phyloP scores from a whole-genome alignment of 495 filamentous ascomycete genomes.

The Halenospora varia region DNA sequence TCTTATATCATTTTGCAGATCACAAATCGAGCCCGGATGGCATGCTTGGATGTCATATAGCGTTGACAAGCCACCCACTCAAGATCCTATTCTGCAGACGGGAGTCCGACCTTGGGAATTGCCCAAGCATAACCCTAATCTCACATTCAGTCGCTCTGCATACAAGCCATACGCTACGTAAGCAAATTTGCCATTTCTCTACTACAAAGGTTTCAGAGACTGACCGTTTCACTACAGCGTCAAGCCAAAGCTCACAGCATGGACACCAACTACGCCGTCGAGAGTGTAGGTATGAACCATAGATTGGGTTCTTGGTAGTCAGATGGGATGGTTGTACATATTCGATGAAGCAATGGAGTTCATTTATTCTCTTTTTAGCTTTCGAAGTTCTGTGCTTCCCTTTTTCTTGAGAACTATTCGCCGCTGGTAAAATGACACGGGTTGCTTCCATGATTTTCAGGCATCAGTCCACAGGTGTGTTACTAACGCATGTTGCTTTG shows the following conservation, averaged over 20 bases:
- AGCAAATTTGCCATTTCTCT: no score
- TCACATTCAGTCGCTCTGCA: constrained; percentile 69
- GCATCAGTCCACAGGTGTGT: no score
- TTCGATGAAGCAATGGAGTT: constrained; percentile 9
- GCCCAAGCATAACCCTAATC: constrained; percentile 67
- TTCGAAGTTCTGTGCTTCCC: background rate
- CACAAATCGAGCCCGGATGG: constrained; percentile 95
- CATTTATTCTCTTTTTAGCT: background rate
- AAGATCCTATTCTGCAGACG: constrained; percentile 67
- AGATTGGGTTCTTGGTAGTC: background rate
- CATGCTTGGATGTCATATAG: constrained; percentile 96
- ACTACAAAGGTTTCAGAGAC: background rate
- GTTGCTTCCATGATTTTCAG: background rate
- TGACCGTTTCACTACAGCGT: constrained; percentile 21
- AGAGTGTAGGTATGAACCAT: constrained; percentile 26
- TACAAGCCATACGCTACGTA: constrained; percentile 95
- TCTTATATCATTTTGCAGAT: constrained; percentile 35
- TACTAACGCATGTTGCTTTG: no score
- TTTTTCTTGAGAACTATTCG: no score
- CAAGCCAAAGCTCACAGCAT: constrained; percentile 43
- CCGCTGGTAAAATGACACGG: no score
- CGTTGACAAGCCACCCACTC: constrained; percentile 78
- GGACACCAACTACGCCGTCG: constrained; percentile 37
- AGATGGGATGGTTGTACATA: constrained; percentile 11
- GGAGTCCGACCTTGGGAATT: constrained; percentile 69